phyloP scores from a whole-genome alignment of 805 yeast genomes.

The Lipomyces yamadae region DNA sequence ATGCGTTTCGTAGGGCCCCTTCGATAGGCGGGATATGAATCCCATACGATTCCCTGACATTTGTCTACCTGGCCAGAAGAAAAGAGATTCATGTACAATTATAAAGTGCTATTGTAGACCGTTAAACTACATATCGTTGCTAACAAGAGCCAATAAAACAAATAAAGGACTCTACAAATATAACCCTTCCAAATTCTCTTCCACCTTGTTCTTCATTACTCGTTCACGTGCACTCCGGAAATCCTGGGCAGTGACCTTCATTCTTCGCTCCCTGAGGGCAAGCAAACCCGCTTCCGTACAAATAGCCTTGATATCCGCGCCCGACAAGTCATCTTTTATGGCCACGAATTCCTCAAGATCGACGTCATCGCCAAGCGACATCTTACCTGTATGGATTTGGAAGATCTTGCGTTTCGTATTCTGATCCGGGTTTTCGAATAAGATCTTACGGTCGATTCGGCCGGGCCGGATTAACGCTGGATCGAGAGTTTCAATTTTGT shows the following conservation, averaged over 20 bases:
- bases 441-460: conserved; percentile 92
- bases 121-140: neutral
- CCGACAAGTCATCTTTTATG: conserved; percentile 91
- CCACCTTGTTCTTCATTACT: conserved; percentile 93
- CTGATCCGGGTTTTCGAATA: conserved; percentile 94
- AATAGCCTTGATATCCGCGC: conserved; percentile 97
- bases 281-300: conserved; percentile 97
- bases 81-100: too few species aligned
- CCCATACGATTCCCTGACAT: too few species aligned
- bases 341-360: conserved; percentile 86
- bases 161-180: conserved; percentile 56
- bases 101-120: neutral
- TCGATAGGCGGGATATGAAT: too few species aligned
- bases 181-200: conserved; percentile 92
- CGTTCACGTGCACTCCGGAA: conserved; percentile 93
- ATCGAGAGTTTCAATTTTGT: conserved; percentile 89
- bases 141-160: neutral
- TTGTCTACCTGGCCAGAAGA: too few species aligned
- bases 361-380: conserved; percentile 87
- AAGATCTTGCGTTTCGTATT: conserved; percentile 91
- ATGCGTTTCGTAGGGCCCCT: too few species aligned
- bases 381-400: conserved; percentile 88
- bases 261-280: conserved; percentile 94
- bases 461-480: conserved; percentile 98
- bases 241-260: conserved; percentile 95